A percentile compares a stretch with the other conserved stretches of the same genome.
phyloP scores from a whole-genome alignment of 1,284 basidiomycete genomes.

The Lentinus polychrous region DNA sequence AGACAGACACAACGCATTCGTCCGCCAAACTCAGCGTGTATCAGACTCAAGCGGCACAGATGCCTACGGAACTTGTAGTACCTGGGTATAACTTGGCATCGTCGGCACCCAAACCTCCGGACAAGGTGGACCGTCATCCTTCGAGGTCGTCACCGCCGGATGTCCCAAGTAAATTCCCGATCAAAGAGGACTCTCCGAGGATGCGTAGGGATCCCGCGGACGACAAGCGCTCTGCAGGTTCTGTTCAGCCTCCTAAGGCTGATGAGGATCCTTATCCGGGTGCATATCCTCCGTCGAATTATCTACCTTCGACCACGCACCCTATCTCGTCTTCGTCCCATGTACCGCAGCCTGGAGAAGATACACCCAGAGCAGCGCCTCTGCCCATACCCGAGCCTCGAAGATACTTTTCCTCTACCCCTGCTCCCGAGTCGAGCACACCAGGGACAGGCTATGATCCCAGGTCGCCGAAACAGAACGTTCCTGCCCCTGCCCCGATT shows the following conservation, averaged over 20 bases:
- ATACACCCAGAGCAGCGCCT: conserved; percentile 6
- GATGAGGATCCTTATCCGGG: not conserved
- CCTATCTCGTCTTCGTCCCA: not conserved
- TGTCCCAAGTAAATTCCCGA: conserved; percentile 12
- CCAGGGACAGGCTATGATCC: conserved; percentile 2
- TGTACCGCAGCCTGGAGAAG: conserved; percentile 3
- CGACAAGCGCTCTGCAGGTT: not conserved
- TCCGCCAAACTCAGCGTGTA: conserved; percentile 12
- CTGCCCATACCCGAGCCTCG: conserved; percentile 6
- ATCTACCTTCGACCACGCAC: not conserved
- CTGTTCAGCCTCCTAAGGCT: not conserved
- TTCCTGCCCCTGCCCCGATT: conserved; percentile 1
- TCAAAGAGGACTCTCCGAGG: conserved; percentile 9
- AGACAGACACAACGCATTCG: not conserved
- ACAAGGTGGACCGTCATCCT: not conserved
- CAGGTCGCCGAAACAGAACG: conserved; percentile 5
- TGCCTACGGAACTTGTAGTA: conserved; percentile 12
- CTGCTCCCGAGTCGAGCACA: not conserved
- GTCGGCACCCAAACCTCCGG: conserved; percentile 1
- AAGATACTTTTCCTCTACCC: not conserved
- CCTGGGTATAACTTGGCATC: not conserved
- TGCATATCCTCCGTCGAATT: not conserved
- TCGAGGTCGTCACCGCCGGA: conserved; percentile 3
- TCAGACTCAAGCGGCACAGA: conserved; percentile 7
- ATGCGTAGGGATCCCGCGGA: conserved; percentile 11